A percentile compares a stretch with the other conserved stretches of the same genome.
These are phyloP conservation scores for Phytophthora fragariae DNA, from an alignment of 352 stramenopile genomes.

Conservation along the genomic window DNA sequence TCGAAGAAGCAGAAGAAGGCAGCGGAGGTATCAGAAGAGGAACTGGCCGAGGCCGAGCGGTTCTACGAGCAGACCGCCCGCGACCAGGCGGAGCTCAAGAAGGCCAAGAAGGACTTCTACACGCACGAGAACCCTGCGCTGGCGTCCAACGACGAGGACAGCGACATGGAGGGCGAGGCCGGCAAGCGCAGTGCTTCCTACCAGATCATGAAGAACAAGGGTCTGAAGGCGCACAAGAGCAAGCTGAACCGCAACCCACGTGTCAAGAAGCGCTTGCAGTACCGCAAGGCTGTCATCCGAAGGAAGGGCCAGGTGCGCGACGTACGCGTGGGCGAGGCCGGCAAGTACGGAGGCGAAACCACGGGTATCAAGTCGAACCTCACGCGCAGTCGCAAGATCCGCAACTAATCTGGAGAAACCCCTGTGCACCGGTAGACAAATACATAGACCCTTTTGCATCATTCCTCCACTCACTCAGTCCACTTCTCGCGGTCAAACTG, in stretches of 20 bases:
- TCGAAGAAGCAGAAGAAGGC: constrained; percentile 63
- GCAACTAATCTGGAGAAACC: constrained; percentile 62
- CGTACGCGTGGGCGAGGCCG: constrained; percentile 85
- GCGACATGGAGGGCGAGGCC: constrained; percentile 80
- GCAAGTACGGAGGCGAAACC: constrained; percentile 89
- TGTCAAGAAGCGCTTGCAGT: constrained; percentile 98
- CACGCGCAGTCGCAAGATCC: constrained; percentile 90
- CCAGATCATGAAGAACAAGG: constrained; percentile 98
- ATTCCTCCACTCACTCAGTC: not conserved
- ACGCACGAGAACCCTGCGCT: constrained; percentile 68
- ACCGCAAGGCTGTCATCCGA: constrained; percentile 97
- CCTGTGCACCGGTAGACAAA: constrained; percentile 35
- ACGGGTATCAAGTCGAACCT: constrained; percentile 93
- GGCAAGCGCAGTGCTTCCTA: constrained; percentile 93
- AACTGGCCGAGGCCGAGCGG: constrained; percentile 64
- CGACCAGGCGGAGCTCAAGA: constrained; percentile 60
- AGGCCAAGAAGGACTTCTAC: constrained; percentile 85
- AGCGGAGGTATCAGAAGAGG: constrained; percentile 44
- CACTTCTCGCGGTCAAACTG: not conserved
- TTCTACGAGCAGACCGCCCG: constrained; percentile 78
- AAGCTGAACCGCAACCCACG: constrained; percentile 99
- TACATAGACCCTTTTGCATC: constrained; percentile 42
- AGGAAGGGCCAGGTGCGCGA: constrained; percentile 98
- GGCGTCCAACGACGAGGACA: constrained; percentile 66
- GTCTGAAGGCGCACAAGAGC: constrained; percentile 97